These are phyloP conservation scores for Monosiga brevicollis DNA, from an alignment of 78 protist genomes.

Conservation along the genomic window DNA sequence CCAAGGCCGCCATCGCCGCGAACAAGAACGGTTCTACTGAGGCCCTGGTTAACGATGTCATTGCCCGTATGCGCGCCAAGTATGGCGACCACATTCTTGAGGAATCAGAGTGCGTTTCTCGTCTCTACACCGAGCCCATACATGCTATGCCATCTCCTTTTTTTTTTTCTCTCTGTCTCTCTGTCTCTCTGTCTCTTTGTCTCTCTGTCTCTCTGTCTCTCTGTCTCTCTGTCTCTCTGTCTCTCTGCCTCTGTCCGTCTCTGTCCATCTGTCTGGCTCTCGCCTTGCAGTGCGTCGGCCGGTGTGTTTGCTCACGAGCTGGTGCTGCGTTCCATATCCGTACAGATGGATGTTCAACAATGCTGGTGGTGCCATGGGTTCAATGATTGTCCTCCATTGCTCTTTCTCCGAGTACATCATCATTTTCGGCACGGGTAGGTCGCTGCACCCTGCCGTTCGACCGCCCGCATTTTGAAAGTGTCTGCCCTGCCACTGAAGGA, in stretches of 20 bases:
- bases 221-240: no score
- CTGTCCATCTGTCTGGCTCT: no score
- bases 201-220: no score
- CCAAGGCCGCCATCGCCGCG: neutral
- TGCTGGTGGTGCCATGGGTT: constrained; percentile 37
- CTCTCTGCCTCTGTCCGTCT: no score
- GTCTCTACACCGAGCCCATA: no score
- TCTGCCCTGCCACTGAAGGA: no score
- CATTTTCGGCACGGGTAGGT: constrained; percentile 34
- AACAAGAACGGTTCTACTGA: neutral
- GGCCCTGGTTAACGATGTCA: neutral
- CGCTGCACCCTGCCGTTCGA: no score
- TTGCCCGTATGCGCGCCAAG: neutral
- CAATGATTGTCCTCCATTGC: neutral
- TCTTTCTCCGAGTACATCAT: constrained; percentile 16
- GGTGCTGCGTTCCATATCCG: neutral
- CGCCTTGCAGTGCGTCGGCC: no score
- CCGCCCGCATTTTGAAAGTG: no score
- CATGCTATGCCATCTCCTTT: no score
- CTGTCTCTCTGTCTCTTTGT: no score
- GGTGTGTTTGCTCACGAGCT: neutral
- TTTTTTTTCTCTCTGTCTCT: no score
- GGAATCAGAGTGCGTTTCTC: neutral
- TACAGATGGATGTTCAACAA: constrained; percentile 19
- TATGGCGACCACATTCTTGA: neutral